phyloP scores from a whole-genome alignment of 345 rosid species.

The Abelmoschus esculentus region DNA sequence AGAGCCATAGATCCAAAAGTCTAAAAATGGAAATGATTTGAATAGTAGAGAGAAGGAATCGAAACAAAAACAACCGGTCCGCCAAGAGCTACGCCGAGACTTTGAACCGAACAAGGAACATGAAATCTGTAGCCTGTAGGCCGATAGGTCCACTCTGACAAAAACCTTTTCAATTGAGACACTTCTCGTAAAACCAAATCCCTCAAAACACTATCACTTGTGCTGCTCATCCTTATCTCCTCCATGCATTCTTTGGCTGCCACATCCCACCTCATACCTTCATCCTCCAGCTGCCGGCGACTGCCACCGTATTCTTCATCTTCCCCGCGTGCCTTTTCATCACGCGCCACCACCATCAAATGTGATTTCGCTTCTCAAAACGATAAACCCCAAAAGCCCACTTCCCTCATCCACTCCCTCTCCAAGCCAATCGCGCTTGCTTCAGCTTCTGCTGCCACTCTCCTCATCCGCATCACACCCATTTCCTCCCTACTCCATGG shows the following conservation, averaged over 20 bases:
- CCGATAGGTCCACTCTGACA: too few species aligned
- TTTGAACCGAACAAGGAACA: too few species aligned
- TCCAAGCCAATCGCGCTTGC: slow-evolving; percentile 36
- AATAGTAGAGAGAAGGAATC: too few species aligned
- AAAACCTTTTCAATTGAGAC: too few species aligned
- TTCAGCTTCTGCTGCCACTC: slow-evolving; percentile 29
- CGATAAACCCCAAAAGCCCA: slow-evolving; percentile 13
- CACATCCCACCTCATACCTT: slow-evolving; percentile 20
- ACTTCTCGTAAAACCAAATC: too few species aligned
- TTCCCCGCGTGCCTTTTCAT: slow-evolving; percentile 11
- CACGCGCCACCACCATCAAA: slow-evolving; percentile 25
- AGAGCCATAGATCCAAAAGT: too few species aligned
- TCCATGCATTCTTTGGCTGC: slow-evolving; percentile 26
- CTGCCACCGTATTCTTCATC: background rate
- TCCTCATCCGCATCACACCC: slow-evolving; percentile 41
- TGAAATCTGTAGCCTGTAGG: too few species aligned
- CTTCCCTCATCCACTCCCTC: slow-evolving; percentile 10
- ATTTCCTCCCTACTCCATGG: slow-evolving; percentile 20
- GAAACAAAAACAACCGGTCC: too few species aligned
- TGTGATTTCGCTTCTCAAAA: slow-evolving; percentile 23
- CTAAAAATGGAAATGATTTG: too few species aligned
- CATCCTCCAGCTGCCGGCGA: slow-evolving; percentile 19
- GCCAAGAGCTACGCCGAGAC: too few species aligned
- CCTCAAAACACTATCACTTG: too few species aligned
- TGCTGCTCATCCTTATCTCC: too few species aligned